Percentiles rank a stretch among this genome's conserved stretches.
Evolutionary conservation across 129 eudicot species (phyloP).

Genomic region (Apium graveolens): DNA sequence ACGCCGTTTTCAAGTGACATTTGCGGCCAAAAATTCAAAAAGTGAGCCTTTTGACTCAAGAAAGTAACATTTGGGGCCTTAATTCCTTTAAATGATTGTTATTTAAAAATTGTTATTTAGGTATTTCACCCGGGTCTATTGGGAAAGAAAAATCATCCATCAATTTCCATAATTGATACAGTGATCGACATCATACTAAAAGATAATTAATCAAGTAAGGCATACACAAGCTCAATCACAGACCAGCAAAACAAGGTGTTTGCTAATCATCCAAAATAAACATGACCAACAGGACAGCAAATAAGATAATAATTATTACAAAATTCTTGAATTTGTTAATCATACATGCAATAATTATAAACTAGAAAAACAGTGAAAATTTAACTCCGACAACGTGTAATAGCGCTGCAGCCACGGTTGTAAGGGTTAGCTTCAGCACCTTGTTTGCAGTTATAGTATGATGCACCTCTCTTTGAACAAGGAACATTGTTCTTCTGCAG

Average conservation of each 20-base stretch:
- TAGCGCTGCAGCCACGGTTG: constrained; percentile 67
- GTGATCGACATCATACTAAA: too few species aligned
- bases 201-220: too few species aligned
- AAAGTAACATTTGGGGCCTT: too few species aligned
- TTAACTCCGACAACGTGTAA: constrained; percentile 49
- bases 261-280: not conserved
- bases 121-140: too few species aligned
- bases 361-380: not conserved
- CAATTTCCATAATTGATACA: too few species aligned
- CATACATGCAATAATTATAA: not conserved
- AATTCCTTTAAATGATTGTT: too few species aligned
- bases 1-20: too few species aligned
- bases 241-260: not conserved
- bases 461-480: constrained; percentile 70
- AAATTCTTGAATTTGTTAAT: not conserved
- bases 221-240: not conserved
- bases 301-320: not conserved
- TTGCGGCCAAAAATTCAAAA: too few species aligned
- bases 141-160: too few species aligned
- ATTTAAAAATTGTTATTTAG: too few species aligned
- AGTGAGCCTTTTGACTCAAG: too few species aligned
- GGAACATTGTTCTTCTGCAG: constrained; percentile 65
- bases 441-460: constrained; percentile 73
- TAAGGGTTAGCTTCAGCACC: constrained; percentile 87
- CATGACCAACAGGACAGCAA: not conserved